phyloP scores from a whole-genome alignment of 2,329 filamentous ascomycete genomes.

The Colletotrichum theobromicola region DNA sequence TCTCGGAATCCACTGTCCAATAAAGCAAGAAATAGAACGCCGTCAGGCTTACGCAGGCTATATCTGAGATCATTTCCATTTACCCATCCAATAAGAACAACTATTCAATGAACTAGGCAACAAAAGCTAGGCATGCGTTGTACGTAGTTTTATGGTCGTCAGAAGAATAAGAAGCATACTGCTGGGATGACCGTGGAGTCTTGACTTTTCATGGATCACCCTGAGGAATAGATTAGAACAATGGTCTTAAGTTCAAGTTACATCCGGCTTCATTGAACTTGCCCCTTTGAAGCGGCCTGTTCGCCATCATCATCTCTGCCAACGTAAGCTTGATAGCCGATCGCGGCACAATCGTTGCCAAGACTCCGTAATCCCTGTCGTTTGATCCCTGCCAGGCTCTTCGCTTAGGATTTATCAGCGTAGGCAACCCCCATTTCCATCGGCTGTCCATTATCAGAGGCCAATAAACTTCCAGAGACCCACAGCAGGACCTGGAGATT shows the following conservation, averaged over 20 bases:
- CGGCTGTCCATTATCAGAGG: neutral
- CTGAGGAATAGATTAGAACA: too few relatives aligned
- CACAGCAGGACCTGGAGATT: neutral
- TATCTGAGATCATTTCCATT: neutral
- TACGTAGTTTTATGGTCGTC: rapidly evolving
- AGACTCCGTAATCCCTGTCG: neutral
- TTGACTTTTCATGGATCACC: neutral
- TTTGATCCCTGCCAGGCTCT: neutral
- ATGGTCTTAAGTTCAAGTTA: too few relatives aligned
- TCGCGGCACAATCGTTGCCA: neutral
- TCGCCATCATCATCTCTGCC: neutral
- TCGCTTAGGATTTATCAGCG: neutral
- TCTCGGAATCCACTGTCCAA: neutral
- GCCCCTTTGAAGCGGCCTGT: rapidly evolving
- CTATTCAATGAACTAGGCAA: too few relatives aligned
- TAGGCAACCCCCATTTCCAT: neutral
- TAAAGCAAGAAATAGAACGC: rapidly evolving
- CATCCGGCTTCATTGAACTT: neutral
- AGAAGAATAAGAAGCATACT: neutral
- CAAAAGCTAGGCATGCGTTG: too few relatives aligned
- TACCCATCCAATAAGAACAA: too few relatives aligned
- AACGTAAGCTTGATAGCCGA: neutral
- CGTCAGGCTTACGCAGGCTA: neutral
- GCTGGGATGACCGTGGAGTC: neutral
- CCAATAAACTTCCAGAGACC: neutral